phyloP scores from a whole-genome alignment of 768 basidiomycete genomes.

The Lactifluus pinguis region DNA sequence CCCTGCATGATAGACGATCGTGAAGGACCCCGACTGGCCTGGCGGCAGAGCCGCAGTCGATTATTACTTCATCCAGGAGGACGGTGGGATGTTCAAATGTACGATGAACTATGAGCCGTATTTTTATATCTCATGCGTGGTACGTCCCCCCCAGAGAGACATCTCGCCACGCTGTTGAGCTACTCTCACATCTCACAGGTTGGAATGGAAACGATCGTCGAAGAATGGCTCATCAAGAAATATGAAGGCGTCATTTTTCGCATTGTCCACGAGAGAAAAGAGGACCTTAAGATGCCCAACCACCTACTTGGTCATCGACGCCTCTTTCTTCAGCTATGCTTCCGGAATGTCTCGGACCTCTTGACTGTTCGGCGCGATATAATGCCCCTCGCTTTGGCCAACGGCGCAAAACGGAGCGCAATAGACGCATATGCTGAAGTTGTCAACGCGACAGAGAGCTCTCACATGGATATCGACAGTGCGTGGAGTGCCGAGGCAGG shows the following conservation, averaged over 20 bases:
- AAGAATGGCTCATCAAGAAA: slow-evolving; percentile 92
- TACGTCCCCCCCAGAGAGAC: slow-evolving; percentile 27
- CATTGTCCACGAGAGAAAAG: slow-evolving; percentile 75
- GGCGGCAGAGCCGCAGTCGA: slow-evolving; percentile 87
- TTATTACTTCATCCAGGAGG: slow-evolving; percentile 95
- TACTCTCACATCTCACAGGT: slow-evolving; percentile 34
- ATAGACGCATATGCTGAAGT: slow-evolving; percentile 98
- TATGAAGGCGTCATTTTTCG: slow-evolving; percentile 83
- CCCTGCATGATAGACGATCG: slow-evolving; percentile 48
- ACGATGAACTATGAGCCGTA: slow-evolving; percentile 93
- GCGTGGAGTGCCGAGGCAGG: slow-evolving; percentile 45
- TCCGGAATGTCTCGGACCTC: slow-evolving; percentile 90
- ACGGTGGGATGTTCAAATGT: slow-evolving; percentile 93
- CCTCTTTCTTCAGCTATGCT: slow-evolving; percentile 80
- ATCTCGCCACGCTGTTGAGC: background rate
- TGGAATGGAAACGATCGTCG: slow-evolving; percentile 81
- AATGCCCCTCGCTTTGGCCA: slow-evolving; percentile 80
- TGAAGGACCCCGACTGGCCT: slow-evolving; percentile 80
- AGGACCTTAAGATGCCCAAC: slow-evolving; percentile 92
- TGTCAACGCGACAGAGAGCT: slow-evolving; percentile 57
- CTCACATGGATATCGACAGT: slow-evolving; percentile 62
- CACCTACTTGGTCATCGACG: slow-evolving; percentile 93
- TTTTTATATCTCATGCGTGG: slow-evolving; percentile 89
- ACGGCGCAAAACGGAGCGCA: slow-evolving; percentile 86
- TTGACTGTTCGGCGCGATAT: slow-evolving; percentile 81